Evolutionary conservation across 139 green algal genomes (phyloP), one percentile per base, ranked within the genome.

Genomic region (Chlamydomonas sp.): DNA sequence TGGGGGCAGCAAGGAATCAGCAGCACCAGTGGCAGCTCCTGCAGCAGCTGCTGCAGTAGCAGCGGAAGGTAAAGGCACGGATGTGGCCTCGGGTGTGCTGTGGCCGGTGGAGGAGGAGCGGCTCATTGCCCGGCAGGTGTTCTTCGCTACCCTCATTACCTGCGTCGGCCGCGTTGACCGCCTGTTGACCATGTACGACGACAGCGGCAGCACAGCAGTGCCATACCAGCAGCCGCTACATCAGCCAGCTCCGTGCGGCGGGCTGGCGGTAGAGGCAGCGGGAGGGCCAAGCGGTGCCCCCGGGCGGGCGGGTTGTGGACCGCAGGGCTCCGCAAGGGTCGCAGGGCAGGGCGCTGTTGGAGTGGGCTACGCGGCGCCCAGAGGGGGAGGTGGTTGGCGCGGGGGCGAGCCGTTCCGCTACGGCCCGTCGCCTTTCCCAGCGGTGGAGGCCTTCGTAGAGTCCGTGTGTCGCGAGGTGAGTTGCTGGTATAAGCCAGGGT

Each of bases 381-480:
- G 62, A 67, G 1, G 58, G 18, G 63, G 31, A 69, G 63, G 61
- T 64, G 64, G 79, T 49, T 16, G 12, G 2, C 6, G 74, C 6
- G 9, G 9, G 69, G 74, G 74, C 9, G 49, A 62, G 59, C 5
- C 69, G 2, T 80, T 87, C 83, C 62, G 16, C 8, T 88, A 79
- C 63, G 90, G 86, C 3, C 82, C 94, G 7, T 95, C 90, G 1
- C 93, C 90, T 5, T 93, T 91, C 71, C 93, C 94, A 0, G 20
- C 17, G 2, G 18, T 95, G 15, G 94, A 94, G 1, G 49, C n/a
- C 0, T 96, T 95, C 87, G 89, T 96, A n/a, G 74, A 85, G 62
- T 90, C 86, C 0, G 83, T 93, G 7, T 93, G 84, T 78, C 85
- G 67, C n/a, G 83, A 93, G 84, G 92, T 91, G 58, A n/a, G 75